phyloP scores from a whole-genome alignment of 768 basidiomycete genomes.

The Boletales sp. region DNA sequence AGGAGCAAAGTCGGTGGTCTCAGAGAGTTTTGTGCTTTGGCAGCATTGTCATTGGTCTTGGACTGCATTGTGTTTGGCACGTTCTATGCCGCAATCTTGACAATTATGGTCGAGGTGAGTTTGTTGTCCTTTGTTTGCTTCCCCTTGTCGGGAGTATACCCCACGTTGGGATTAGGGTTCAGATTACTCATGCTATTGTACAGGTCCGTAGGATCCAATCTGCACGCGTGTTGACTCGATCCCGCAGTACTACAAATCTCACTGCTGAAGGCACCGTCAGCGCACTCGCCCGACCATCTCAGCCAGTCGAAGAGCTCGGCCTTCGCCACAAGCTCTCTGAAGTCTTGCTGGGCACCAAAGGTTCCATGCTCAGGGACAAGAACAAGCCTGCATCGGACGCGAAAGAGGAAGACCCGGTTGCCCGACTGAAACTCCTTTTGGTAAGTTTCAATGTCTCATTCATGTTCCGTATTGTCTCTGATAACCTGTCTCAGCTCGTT shows the following conservation, averaged over 20 bases:
- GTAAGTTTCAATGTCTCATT: slow-evolving; percentile 37
- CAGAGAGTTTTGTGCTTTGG: slow-evolving; percentile 91
- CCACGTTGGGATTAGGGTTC: slow-evolving; percentile 9
- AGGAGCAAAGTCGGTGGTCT: slow-evolving; percentile 84
- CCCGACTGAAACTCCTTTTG: slow-evolving; percentile 83
- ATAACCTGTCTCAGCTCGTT: slow-evolving; percentile 52
- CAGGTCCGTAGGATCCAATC: slow-evolving; percentile 72
- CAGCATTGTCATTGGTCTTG: slow-evolving; percentile 79
- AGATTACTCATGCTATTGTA: slow-evolving; percentile 5
- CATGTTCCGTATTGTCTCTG: background rate
- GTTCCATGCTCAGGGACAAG: slow-evolving; percentile 44
- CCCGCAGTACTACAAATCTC: slow-evolving; percentile 30
- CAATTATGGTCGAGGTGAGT: slow-evolving; percentile 92
- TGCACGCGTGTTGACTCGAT: slow-evolving; percentile 48
- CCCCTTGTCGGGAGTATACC: background rate
- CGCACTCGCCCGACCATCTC: slow-evolving; percentile 25
- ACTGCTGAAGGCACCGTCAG: slow-evolving; percentile 29
- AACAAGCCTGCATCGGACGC: slow-evolving; percentile 37
- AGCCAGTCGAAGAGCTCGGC: slow-evolving; percentile 12
- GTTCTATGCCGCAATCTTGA: slow-evolving; percentile 84
- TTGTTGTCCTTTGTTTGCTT: slow-evolving; percentile 16
- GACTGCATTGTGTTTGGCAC: slow-evolving; percentile 90
- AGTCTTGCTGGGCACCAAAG: slow-evolving; percentile 45
- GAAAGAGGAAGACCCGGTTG: slow-evolving; percentile 76
- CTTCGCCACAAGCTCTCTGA: slow-evolving; percentile 27